Conservation (phyloP, 148 eudicot species). For the Rhododendron mucronatum region DNA sequence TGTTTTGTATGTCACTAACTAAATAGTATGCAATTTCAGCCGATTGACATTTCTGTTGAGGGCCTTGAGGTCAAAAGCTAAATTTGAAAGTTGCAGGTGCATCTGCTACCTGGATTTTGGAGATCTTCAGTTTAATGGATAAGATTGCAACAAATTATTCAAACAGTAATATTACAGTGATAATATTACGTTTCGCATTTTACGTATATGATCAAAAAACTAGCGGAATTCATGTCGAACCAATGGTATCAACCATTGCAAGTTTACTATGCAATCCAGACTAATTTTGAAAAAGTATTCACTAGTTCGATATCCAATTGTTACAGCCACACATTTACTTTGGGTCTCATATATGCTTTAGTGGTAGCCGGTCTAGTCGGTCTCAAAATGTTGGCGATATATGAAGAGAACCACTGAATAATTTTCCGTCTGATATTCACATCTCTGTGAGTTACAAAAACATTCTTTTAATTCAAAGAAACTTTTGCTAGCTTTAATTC, state of each 20-base stretch:
- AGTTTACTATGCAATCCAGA: neutral
- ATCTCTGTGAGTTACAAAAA: neutral
- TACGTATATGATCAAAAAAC: neutral
- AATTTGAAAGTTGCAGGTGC: neutral
- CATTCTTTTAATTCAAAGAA: neutral
- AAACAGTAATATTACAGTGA: neutral
- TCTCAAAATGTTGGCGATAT: neutral
- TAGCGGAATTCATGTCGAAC: neutral
- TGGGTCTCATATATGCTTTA: neutral
- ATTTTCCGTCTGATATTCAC: neutral
- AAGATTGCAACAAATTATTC: neutral
- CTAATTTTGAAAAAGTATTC: neutral
- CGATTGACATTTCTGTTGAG: neutral
- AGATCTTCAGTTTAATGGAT: neutral
- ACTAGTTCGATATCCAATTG: neutral
- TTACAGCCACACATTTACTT: neutral
- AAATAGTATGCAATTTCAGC: neutral
- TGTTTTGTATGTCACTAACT: neutral
- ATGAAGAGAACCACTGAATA: neutral
- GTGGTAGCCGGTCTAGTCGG: too few species aligned
- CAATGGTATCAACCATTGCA: neutral
- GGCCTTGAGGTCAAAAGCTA: neutral
- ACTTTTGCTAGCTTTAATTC: neutral
- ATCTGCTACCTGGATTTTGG: neutral
- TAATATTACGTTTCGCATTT: neutral